Base-by-base conservation (phyloP, 768 basidiomycete genomes). In the Krasilnikovozyma curviuscula region DNA sequence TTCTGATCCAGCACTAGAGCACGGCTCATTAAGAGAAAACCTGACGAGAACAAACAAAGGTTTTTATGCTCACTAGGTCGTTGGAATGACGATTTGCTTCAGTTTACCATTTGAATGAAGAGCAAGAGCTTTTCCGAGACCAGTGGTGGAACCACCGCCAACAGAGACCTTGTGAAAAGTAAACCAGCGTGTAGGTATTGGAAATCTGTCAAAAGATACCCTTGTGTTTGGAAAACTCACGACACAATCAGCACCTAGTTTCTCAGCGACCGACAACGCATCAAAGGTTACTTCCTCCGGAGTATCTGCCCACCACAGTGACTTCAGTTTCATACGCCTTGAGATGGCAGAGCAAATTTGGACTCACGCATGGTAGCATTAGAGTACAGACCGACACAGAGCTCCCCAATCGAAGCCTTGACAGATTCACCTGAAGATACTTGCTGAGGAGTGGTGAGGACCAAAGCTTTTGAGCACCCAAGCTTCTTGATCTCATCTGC, bases 321-420 rank as follows among this genome's bases (percentile, higher is more conserved):
- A n/a, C n/a, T n/a, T n/a, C n/a, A n/a, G n/a, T n/a, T n/a, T n/a
- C n/a, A n/a, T n/a, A n/a, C n/a, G n/a, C n/a, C n/a, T n/a, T n/a
- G n/a, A n/a, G n/a, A n/a, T n/a, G n/a, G n/a, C n/a, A n/a, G n/a
- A n/a, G n/a, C n/a, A n/a, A n/a, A n/a, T n/a, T n/a, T n/a, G n/a
- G n/a, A n/a, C n/a, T n/a, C n/a, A n/a, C n/a, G 68, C 68, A 69
- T 68, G 0, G 63, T 62, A 2, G 69, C 68, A 25, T 66, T 64
- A 13, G 60, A 58, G 57, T 64, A 68, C 23, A 67, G 28, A 1
- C 67, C 68, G 19, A 63, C 67, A 10, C 47, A 54, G 3, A 57
- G 50, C 8, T 57, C 58, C 5, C 52, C 51, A 29, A 57, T 44
- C 32, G 61, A 50, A 2, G 39, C 44, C 44, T 65, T 55, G 33